Conservation (phyloP, 495 filamentous ascomycete species). For the Podospora comata region DNA sequence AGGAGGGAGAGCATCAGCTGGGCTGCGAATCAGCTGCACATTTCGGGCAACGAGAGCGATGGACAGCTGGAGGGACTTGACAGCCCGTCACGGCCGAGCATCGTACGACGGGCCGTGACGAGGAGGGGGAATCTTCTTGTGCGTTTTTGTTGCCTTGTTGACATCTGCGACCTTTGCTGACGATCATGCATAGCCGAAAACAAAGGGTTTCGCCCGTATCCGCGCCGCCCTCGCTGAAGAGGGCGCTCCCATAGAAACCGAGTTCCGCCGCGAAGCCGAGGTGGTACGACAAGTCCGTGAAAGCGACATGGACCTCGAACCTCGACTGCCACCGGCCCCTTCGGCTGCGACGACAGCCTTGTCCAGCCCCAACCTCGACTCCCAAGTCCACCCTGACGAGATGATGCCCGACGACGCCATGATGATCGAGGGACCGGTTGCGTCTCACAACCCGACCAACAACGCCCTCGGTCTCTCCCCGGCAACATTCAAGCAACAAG, state of each 20-base stretch:
- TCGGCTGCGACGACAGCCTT: conserved; percentile 51
- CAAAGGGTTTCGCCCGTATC: conserved; percentile 90
- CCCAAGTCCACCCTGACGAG: conserved; percentile 52
- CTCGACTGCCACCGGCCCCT: conserved; percentile 28
- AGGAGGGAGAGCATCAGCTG: conserved; percentile 81
- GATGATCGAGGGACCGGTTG: conserved; percentile 49
- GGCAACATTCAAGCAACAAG: conserved; percentile 69
- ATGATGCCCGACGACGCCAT: conserved; percentile 55
- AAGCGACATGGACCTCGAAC: conserved; percentile 54
- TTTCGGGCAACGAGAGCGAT: conserved; percentile 77
- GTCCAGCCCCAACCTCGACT: conserved; percentile 47
- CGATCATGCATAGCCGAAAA: conserved; percentile 64
- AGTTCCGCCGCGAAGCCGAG: conserved; percentile 88
- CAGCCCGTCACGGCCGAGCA: conserved; percentile 47
- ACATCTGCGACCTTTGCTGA: conserved; percentile 11
- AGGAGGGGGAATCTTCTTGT: conserved; percentile 85
- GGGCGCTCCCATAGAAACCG: conserved; percentile 77
- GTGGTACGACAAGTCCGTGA: conserved; percentile 92
- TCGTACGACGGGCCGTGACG: conserved; percentile 70
- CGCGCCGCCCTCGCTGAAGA: conserved; percentile 87
- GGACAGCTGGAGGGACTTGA: conserved; percentile 51
- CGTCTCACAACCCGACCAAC: conserved; percentile 4
- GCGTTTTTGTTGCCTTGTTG: conserved; percentile 32
- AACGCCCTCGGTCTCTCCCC: conserved; percentile 50
- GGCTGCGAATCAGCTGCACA: conserved; percentile 79